phyloP scores from a whole-genome alignment of 208 protist species.

The Balamuthia mandrillaris region DNA sequence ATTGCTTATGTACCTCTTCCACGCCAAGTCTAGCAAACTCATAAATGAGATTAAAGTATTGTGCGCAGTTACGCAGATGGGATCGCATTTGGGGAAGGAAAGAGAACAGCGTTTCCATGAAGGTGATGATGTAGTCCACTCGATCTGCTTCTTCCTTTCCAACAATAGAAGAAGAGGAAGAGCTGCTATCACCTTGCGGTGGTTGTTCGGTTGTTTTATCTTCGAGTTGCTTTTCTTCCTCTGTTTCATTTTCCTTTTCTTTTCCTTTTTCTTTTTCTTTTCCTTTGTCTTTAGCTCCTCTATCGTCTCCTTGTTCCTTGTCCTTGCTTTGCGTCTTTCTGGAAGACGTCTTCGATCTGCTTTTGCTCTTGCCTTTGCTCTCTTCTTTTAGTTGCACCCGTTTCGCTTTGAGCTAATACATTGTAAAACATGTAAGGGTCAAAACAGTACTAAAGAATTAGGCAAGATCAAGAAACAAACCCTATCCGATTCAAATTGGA shows the following conservation, averaged over 20 bases:
- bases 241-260: background rate
- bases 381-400: background rate
- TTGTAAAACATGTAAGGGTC: background rate
- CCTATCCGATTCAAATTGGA: background rate
- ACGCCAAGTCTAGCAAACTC: background rate
- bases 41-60: conserved; percentile 27
- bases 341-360: background rate
- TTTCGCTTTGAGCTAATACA: background rate
- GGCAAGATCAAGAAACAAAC: background rate
- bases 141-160: background rate
- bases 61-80: conserved; percentile 7
- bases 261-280: background rate
- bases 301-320: background rate
- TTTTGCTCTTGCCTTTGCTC: background rate
- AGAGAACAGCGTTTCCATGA: background rate
- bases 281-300: background rate
- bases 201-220: too few relatives aligned
- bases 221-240: too few relatives aligned
- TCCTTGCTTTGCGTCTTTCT: background rate
- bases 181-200: too few relatives aligned
- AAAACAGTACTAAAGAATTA: background rate
- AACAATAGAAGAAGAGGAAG: too few relatives aligned
- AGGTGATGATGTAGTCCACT: background rate
- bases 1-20: too few relatives aligned
- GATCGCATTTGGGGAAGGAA: background rate